Conservation (phyloP, 73 alveolate species). For the Uronychia setigera region DNA sequence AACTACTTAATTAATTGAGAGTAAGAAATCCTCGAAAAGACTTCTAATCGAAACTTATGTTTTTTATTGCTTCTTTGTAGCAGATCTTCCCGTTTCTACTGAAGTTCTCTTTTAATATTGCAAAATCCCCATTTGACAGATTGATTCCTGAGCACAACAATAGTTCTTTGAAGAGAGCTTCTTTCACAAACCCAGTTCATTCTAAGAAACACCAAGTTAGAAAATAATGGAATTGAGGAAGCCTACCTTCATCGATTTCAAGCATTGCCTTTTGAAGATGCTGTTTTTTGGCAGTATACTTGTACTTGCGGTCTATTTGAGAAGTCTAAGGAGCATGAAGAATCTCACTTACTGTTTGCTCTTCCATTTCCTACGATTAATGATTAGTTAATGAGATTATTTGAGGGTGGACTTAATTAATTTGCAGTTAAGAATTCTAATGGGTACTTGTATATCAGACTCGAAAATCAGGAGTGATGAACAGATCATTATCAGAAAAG, state of each 20-base stretch:
- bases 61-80: conserved; percentile 36
- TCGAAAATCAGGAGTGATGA: neutral
- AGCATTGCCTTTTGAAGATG: neutral
- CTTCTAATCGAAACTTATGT: no score
- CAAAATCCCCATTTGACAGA: conserved; percentile 22
- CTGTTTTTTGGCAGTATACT: neutral
- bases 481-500: neutral
- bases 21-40: no score
- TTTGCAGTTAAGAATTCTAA: no score
- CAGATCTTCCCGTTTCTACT: conserved; percentile 31
- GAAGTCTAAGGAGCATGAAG: no score
- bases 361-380: neutral
- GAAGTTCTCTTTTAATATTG: neutral
- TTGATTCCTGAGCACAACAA: conserved; percentile 17
- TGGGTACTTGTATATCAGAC: neutral
- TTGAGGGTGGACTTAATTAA: no score
- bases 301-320: neutral
- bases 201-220: conserved; percentile 9
- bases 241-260: conserved; percentile 34
- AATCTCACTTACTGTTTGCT: no score
- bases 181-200: conserved; percentile 41
- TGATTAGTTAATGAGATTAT: neutral
- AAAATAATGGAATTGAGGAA: neutral
- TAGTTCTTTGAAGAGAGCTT: conserved; percentile 24
- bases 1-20: no score